A percentile compares a stretch with the other conserved stretches of the same genome.
Conservation (phyloP, 2,329 filamentous ascomycete species). For the Bretziella fagacearum region DNA sequence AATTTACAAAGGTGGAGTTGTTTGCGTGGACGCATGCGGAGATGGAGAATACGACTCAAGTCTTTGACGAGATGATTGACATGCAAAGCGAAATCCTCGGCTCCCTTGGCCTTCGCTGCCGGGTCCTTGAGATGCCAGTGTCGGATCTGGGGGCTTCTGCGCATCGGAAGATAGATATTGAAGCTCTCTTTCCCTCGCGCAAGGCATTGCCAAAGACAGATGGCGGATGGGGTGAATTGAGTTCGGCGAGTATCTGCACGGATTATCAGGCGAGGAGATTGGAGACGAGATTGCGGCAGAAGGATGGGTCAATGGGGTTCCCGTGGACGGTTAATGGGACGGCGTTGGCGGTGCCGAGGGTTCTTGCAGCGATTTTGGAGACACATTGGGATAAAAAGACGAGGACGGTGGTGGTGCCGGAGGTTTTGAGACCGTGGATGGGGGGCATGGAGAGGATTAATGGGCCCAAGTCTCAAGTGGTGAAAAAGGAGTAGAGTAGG, state of each 20-base stretch:
- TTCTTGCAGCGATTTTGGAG: slow-evolving; percentile 78
- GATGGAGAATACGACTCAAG: slow-evolving; percentile 24
- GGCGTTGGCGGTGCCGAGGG: slow-evolving; percentile 74
- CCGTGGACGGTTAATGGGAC: slow-evolving; percentile 91
- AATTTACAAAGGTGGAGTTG: slow-evolving; percentile 97
- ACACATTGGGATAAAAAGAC: slow-evolving; percentile 67
- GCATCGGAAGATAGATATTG: slow-evolving; percentile 75
- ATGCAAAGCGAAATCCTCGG: slow-evolving; percentile 74
- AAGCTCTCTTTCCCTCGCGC: slow-evolving; percentile 81
- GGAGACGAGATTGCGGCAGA: slow-evolving; percentile 59
- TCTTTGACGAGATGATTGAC: slow-evolving; percentile 73
- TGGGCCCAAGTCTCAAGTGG: not conserved
- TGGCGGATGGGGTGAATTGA: slow-evolving; percentile 83
- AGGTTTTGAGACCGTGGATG: slow-evolving; percentile 73
- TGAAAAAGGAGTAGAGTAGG: not conserved
- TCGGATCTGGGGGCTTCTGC: slow-evolving; percentile 81
- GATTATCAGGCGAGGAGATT: slow-evolving; percentile 84
- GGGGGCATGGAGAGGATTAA: slow-evolving; percentile 52
- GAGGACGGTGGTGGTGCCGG: slow-evolving; percentile 54
- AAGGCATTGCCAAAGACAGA: slow-evolving; percentile 28
- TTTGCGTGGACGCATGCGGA: slow-evolving; percentile 71
- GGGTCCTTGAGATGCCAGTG: slow-evolving; percentile 82
- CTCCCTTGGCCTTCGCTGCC: slow-evolving; percentile 63
- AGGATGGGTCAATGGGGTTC: slow-evolving; percentile 49
- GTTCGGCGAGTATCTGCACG: slow-evolving; percentile 75